Percentiles rank a stretch among this genome's conserved stretches.
phyloP scores from a whole-genome alignment of 2,329 filamentous ascomycete species.

The Alternaria longipes region DNA sequence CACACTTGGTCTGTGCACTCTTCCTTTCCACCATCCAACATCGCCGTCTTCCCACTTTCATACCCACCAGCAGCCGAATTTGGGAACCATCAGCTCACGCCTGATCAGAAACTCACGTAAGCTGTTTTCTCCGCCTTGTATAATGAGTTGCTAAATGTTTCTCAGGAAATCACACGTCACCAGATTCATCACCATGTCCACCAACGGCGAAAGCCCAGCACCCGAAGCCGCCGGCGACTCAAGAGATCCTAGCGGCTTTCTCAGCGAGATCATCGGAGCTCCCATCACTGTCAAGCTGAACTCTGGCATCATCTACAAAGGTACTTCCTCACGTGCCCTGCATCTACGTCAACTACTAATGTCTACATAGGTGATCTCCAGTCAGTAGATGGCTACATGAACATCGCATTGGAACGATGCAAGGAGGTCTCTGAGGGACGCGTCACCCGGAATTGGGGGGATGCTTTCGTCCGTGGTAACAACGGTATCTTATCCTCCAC shows the following conservation, averaged over 20 bases:
- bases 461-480: slow-evolving; percentile 95
- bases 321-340: slow-evolving; percentile 56
- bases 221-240: slow-evolving; percentile 72
- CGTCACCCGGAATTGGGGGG: slow-evolving; percentile 84
- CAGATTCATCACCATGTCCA: slow-evolving; percentile 27
- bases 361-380: slow-evolving; percentile 81
- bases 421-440: slow-evolving; percentile 89
- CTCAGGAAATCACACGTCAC: neutral
- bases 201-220: slow-evolving; percentile 70
- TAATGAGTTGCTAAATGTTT: neutral
- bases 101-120: neutral
- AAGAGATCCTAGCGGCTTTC: slow-evolving; percentile 91
- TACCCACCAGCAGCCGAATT: neutral
- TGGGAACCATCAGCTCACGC: neutral
- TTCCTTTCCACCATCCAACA: slow-evolving; percentile 2
- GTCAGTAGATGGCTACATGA: slow-evolving; percentile 99
- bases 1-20: slow-evolving; percentile 32
- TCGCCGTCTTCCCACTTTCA: neutral
- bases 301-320: slow-evolving; percentile 98
- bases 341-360: slow-evolving; percentile 14
- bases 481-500: slow-evolving; percentile 70
- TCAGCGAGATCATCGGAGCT: slow-evolving; percentile 93
- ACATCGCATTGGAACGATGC: slow-evolving; percentile 96
- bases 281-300: slow-evolving; percentile 97
- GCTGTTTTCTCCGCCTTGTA: neutral